Percentiles rank a stretch among this genome's conserved stretches.
phyloP scores from a whole-genome alignment of 176 grass and related monocot species.

The Cymbopogon citratus region DNA sequence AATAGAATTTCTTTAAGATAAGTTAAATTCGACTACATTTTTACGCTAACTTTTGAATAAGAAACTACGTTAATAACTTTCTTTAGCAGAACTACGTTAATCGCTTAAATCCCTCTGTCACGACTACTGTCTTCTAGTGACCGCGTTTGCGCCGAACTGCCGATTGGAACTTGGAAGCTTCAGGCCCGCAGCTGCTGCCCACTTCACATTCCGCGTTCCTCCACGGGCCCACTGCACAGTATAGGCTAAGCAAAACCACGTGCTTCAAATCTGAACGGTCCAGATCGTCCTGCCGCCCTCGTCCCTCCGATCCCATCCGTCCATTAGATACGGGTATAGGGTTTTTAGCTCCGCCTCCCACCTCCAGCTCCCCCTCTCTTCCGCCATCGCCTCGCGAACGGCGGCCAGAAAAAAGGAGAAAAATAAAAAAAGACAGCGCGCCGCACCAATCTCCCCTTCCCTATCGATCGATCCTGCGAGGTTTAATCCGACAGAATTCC shows the following conservation, averaged over 20 bases:
- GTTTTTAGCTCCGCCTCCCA: slow-evolving; percentile 32
- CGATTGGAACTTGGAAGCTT: neutral
- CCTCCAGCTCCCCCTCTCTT: slow-evolving; percentile 7
- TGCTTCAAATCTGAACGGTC: neutral
- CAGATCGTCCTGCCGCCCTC: neutral
- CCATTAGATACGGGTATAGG: slow-evolving; percentile 36
- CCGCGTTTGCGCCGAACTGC: too few species aligned
- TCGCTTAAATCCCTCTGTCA: too few species aligned
- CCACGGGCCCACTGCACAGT: neutral
- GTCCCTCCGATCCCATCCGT: neutral
- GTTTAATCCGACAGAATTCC: neutral
- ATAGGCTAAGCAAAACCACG: neutral
- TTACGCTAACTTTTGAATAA: too few species aligned
- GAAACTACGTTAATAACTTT: too few species aligned
- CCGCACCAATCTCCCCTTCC: slow-evolving; percentile 17
- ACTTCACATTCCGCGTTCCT: neutral
- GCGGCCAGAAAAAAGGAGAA: slow-evolving; percentile 25
- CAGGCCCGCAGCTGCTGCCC: neutral
- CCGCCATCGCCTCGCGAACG: slow-evolving; percentile 30
- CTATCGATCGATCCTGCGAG: slow-evolving; percentile 22
- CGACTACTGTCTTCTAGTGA: too few species aligned
- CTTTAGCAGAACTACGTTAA: too few species aligned
- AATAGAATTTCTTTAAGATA: too few species aligned
- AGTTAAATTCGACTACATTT: too few species aligned
- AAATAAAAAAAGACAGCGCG: neutral